Percentiles rank a stretch among this genome's conserved stretches.
Conservation (phyloP, 2,329 filamentous ascomycete genomes). For the Colletotrichum spaethianum region DNA sequence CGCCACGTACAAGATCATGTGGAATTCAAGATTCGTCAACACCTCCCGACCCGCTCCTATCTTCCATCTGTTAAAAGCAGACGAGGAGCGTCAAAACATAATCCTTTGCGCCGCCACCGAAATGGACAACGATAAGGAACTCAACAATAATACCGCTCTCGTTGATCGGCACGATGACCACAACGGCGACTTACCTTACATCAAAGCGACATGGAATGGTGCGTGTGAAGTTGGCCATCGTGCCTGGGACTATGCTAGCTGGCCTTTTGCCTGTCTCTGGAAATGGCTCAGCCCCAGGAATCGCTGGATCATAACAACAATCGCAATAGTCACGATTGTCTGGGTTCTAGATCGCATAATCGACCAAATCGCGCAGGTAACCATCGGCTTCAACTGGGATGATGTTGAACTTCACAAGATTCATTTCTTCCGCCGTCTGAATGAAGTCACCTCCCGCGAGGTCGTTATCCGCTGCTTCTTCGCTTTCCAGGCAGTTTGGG, state of each 20-base stretch:
- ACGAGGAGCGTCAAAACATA: neutral
- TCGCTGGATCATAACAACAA: neutral
- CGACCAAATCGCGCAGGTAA: neutral
- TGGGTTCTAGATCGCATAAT: neutral
- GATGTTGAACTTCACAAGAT: conserved; percentile 5
- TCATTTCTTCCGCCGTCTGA: conserved; percentile 25
- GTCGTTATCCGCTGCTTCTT: conserved; percentile 18
- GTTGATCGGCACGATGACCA: neutral
- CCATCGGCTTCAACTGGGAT: neutral
- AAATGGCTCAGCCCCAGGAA: neutral
- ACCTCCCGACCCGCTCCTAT: conserved; percentile 28
- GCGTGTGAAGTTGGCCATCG: neutral
- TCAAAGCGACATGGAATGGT: neutral
- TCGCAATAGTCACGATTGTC: neutral
- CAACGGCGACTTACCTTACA: neutral
- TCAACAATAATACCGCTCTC: neutral
- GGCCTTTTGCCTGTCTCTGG: neutral
- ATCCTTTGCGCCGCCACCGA: too few species aligned
- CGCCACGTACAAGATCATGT: conserved; percentile 27
- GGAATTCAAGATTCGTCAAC: conserved; percentile 29
- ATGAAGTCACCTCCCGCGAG: conserved; percentile 11
- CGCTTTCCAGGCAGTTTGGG: conserved; percentile 29
- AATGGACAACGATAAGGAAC: neutral
- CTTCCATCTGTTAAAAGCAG: conserved; percentile 9
- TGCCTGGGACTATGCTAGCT: neutral